These are phyloP conservation scores for Exophiala oligosperma DNA, from an alignment of 2,329 filamentous ascomycete genomes.

Conservation along the genomic window DNA sequence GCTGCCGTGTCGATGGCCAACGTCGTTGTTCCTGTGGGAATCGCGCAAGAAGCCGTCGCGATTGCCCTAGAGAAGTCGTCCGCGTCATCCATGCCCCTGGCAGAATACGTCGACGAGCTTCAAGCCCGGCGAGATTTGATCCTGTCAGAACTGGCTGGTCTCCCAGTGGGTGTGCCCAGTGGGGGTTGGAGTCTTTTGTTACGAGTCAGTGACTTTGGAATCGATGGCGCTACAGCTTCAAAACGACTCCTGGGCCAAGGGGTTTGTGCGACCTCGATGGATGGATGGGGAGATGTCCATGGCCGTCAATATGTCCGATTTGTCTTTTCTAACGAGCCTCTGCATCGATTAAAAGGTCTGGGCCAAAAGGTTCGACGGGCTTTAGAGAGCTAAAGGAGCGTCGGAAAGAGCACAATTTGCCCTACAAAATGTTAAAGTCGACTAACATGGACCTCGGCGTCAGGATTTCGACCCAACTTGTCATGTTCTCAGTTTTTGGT, in stretches of 20 bases:
- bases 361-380: slow-evolving; percentile 12
- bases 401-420: no score
- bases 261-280: slow-evolving; percentile 15
- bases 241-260: slow-evolving; percentile 9
- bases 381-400: not conserved
- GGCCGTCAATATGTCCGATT: slow-evolving; percentile 15
- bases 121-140: slow-evolving; percentile 12
- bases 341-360: slow-evolving; percentile 9
- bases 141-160: slow-evolving; percentile 9
- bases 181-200: slow-evolving; percentile 15
- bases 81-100: slow-evolving; percentile 2
- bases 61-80: slow-evolving; percentile 8
- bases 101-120: slow-evolving; percentile 10
- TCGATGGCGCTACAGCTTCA: slow-evolving; percentile 5
- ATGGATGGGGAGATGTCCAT: slow-evolving; percentile 6
- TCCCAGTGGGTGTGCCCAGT: slow-evolving; percentile 10
- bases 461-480: no score
- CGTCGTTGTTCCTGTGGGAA: slow-evolving; percentile 20
- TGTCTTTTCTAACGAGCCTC: slow-evolving; percentile 18
- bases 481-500: no score
- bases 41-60: slow-evolving; percentile 10
- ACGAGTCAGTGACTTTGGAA: slow-evolving; percentile 7
- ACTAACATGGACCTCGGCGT: no score
- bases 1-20: slow-evolving; percentile 17
- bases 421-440: no score